These are phyloP conservation scores for Candida glaebosa DNA, from an alignment of 805 yeast genomes.

Conservation along the genomic window DNA sequence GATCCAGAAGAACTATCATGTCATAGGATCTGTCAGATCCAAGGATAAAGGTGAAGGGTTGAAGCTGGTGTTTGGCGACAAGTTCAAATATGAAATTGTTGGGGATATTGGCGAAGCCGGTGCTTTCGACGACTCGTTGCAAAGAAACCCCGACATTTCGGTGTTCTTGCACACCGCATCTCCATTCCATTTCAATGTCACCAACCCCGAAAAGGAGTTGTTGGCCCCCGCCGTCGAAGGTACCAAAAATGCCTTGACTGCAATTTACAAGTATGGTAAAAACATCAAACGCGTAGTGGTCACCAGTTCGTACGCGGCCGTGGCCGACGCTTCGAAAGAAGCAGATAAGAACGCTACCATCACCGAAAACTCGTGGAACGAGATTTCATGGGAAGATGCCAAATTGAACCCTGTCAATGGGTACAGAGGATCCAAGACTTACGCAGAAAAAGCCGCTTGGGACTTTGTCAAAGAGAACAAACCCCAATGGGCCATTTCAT, in stretches of 20 bases:
- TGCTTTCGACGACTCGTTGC: constrained; percentile 45
- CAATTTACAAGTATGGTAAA: constrained; percentile 42
- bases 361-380: constrained; percentile 52
- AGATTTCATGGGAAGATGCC: constrained; percentile 47
- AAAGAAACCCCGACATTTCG: constrained; percentile 46
- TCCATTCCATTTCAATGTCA: constrained; percentile 47
- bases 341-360: constrained; percentile 30
- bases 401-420: constrained; percentile 39
- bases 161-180: constrained; percentile 62
- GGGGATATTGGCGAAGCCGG: constrained; percentile 43
- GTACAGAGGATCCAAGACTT: constrained; percentile 58
- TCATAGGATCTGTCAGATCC: constrained; percentile 52
- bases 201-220: constrained; percentile 47
- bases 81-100: constrained; percentile 44
- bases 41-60: constrained; percentile 40
- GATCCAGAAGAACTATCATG: constrained; percentile 38
- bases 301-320: constrained; percentile 55
- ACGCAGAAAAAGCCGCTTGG: constrained; percentile 64
- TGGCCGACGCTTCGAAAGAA: constrained; percentile 31
- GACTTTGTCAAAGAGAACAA: constrained; percentile 36
- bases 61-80: constrained; percentile 14
- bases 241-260: constrained; percentile 48
- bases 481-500: constrained; percentile 40
- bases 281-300: constrained; percentile 42
- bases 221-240: constrained; percentile 56